A percentile compares a stretch with the other conserved stretches of the same genome.
These are phyloP conservation scores for Ceratopteris richardii DNA, from an alignment of 75 land plant species.

Conservation along the genomic window DNA sequence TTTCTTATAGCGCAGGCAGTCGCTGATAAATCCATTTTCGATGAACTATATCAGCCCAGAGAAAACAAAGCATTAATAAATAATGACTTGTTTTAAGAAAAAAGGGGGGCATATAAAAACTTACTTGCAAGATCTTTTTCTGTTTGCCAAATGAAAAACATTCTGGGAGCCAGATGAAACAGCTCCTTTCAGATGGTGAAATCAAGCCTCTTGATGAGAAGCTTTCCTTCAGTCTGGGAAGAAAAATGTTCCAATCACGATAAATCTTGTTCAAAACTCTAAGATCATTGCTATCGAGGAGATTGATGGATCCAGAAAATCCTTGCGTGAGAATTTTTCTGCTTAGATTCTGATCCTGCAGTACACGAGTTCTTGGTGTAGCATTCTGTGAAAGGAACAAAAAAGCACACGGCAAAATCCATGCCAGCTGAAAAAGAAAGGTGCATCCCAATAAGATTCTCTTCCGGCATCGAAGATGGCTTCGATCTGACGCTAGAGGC, in stretches of 20 bases:
- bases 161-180: conserved; percentile 1
- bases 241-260: background rate
- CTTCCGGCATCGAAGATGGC: too few species aligned
- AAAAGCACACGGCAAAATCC: background rate
- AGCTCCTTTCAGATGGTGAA: background rate
- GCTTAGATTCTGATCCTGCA: background rate
- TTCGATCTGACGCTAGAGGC: too few species aligned
- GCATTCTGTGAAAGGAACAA: background rate
- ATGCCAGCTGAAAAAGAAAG: background rate
- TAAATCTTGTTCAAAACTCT: background rate
- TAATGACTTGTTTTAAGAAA: too few species aligned
- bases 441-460: too few species aligned
- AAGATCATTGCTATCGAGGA: background rate
- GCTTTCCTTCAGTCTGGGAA: background rate
- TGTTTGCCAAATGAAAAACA: background rate
- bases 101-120: too few species aligned
- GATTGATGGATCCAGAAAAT: background rate
- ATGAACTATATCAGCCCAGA: too few species aligned
- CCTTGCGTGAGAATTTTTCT: background rate
- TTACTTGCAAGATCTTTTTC: background rate
- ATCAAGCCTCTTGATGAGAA: background rate
- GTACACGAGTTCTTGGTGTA: background rate
- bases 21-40: too few species aligned
- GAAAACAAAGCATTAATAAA: too few species aligned
- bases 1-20: too few species aligned